These are phyloP conservation scores for Debaryomyces castellii DNA, from an alignment of 805 yeast genomes.

Conservation along the genomic window DNA sequence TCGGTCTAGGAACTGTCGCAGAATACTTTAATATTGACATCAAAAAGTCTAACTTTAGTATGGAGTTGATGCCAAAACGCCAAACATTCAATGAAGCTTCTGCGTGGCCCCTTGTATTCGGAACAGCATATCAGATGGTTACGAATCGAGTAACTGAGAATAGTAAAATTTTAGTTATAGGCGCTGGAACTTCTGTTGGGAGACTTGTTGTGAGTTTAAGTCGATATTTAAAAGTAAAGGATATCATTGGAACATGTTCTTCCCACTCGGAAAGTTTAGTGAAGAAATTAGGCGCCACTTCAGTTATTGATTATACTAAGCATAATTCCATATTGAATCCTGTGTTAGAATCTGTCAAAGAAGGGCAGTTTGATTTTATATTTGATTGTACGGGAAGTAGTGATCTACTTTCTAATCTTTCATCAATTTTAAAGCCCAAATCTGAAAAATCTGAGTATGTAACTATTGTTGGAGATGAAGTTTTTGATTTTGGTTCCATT, in stretches of 20 bases:
- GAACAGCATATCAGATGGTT: conserved; percentile 55
- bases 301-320: conserved; percentile 56
- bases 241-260: conserved; percentile 60
- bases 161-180: conserved; percentile 60
- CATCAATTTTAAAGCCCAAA: conserved; percentile 45
- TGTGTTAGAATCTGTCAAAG: conserved; percentile 33
- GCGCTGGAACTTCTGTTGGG: conserved; percentile 76
- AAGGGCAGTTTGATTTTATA: conserved; percentile 55
- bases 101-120: conserved; percentile 61
- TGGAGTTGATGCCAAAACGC: conserved; percentile 40
- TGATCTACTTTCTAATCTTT: conserved; percentile 45
- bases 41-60: not conserved
- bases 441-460: conserved; percentile 48
- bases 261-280: conserved; percentile 45
- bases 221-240: conserved; percentile 42
- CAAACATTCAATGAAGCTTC: conserved; percentile 59
- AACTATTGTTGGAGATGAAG: conserved; percentile 56
- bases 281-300: conserved; percentile 54
- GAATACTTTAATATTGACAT: conserved; percentile 46
- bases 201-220: conserved; percentile 55
- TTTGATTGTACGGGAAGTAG: conserved; percentile 65
- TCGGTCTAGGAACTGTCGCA: conserved; percentile 41
- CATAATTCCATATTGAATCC: conserved; percentile 31
- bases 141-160: conserved; percentile 34
- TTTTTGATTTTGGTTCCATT: conserved; percentile 8